Base-by-base conservation (phyloP, 805 yeast species). In the Lipomyces sp. region DNA sequence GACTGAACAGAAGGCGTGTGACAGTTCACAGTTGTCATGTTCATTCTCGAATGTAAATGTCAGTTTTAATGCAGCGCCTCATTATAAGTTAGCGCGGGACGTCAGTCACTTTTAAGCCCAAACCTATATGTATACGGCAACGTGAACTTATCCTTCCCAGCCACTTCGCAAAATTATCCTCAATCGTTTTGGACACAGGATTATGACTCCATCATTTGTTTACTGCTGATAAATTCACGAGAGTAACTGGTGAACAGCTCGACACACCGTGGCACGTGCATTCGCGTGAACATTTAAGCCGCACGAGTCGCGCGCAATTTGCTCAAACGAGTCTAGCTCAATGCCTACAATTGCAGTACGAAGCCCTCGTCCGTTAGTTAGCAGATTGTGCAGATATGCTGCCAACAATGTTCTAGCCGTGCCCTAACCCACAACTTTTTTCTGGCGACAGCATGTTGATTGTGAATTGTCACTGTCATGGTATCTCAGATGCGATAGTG, bases 341-440 rank as follows among this genome's bases (percentile, higher is more conserved):
- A 24, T 24, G 1, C 24, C 24, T 24, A 24, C 24, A 1, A 24
- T 24, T 24, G 24, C 24, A 42, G 48, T 42, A 42, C 48, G 48
- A 42, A 24, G 8, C 48, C 48, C 48, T 15, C n/a, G 24, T 42
- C 48, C 3, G 7, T 5, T 4, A 6, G 7, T 4, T 7, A 15
- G 24, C 10, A 6, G n/a, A 11, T 1, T 24, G 24, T 42, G n/a
- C 48, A 42, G 18, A 42, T 42, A 42, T 42, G 48, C 48, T 24
- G 8, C 48, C 15, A 42, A 24, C 24, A 24, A 24, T 1, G 24
- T 24, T 24, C 24, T 1, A 24, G 24, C 24, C 1, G 24, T n/a
- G 48, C 48, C 48, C 48, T 42, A 42, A 42, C 48, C 48, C 48
- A 42, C 48, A 42, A 42, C 48, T 15, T 42, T n/a, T 42, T n/a